A percentile compares a stretch with the other conserved stretches of the same genome.
These are phyloP conservation scores for Lactarius hengduanensis DNA, from an alignment of 768 basidiomycete species.

Conservation along the genomic window DNA sequence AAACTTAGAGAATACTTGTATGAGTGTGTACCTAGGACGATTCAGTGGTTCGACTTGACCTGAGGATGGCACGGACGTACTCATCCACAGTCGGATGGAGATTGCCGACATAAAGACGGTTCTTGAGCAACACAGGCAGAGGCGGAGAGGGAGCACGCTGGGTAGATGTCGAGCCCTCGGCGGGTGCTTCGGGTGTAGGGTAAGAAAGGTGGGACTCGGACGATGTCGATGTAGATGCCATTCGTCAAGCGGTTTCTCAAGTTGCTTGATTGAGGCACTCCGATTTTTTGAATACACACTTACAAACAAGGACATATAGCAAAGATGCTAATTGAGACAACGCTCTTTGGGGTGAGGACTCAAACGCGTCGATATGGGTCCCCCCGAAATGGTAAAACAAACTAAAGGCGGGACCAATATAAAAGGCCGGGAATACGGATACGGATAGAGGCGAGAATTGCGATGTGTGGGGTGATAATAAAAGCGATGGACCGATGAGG, in stretches of 20 bases:
- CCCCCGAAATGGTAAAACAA: conserved; percentile 19
- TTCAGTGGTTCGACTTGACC: neutral
- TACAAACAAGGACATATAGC: conserved; percentile 20
- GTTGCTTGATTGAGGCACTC: neutral
- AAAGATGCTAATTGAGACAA: conserved; percentile 20
- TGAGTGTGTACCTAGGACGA: conserved; percentile 70
- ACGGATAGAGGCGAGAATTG: conserved; percentile 22
- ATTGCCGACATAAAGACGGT: conserved; percentile 89
- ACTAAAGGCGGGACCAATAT: conserved; percentile 19
- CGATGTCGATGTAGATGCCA: conserved; percentile 9
- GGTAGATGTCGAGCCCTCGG: conserved; percentile 22
- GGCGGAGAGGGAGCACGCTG: conserved; percentile 27
- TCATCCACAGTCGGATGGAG: conserved; percentile 85
- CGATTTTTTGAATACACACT: conserved; percentile 16
- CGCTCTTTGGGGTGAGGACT: conserved; percentile 13
- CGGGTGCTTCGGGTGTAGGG: conserved; percentile 26
- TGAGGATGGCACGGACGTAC: conserved; percentile 42
- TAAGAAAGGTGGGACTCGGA: conserved; percentile 31
- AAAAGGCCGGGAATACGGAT: conserved; percentile 24
- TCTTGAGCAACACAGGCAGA: conserved; percentile 45
- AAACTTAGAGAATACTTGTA: conserved; percentile 88
- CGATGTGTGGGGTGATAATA: conserved; percentile 22
- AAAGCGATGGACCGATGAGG: conserved; percentile 27
- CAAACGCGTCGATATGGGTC: conserved; percentile 19
- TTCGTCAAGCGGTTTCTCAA: neutral